A percentile compares a stretch with the other conserved stretches of the same genome.
Conservation (phyloP, 305 asterid species). For the Lippia alba region DNA sequence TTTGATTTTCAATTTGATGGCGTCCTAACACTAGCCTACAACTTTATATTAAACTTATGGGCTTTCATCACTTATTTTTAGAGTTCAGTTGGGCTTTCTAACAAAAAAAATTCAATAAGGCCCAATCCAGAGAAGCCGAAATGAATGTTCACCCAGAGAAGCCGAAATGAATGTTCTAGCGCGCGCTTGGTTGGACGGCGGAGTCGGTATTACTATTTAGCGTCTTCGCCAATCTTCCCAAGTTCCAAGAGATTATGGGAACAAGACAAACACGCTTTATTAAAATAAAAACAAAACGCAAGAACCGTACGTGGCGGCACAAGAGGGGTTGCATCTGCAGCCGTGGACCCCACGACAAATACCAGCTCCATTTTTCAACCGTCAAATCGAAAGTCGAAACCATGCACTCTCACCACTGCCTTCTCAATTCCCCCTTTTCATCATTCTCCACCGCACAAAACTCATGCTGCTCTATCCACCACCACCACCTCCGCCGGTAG, state of each 20-base stretch:
- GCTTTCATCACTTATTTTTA: no score
- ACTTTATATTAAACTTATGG: no score
- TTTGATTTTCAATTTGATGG: no score
- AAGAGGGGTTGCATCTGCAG: background rate
- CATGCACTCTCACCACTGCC: constrained; percentile 28
- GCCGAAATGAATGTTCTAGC: no score
- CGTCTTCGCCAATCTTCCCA: no score
- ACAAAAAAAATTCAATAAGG: no score
- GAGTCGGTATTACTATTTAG: no score
- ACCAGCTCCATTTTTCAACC: constrained; percentile 26
- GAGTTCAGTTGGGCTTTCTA: no score
- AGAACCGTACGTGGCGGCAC: background rate
- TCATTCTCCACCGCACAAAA: constrained; percentile 39
- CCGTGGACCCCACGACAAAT: constrained; percentile 26
- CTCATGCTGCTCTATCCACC: background rate
- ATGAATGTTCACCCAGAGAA: no score
- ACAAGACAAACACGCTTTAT: background rate
- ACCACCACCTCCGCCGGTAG: constrained; percentile 24
- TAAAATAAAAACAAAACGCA: background rate
- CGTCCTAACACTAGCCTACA: no score
- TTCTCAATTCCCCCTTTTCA: constrained; percentile 35
- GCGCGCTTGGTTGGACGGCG: no score
- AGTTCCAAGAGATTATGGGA: background rate
- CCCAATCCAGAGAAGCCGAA: no score
- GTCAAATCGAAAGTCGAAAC: constrained; percentile 26